A percentile compares a stretch with the other conserved stretches of the same genome.
These are phyloP conservation scores for Hypomyces rosellus DNA, from an alignment of 2,329 filamentous ascomycete genomes.

Conservation along the genomic window DNA sequence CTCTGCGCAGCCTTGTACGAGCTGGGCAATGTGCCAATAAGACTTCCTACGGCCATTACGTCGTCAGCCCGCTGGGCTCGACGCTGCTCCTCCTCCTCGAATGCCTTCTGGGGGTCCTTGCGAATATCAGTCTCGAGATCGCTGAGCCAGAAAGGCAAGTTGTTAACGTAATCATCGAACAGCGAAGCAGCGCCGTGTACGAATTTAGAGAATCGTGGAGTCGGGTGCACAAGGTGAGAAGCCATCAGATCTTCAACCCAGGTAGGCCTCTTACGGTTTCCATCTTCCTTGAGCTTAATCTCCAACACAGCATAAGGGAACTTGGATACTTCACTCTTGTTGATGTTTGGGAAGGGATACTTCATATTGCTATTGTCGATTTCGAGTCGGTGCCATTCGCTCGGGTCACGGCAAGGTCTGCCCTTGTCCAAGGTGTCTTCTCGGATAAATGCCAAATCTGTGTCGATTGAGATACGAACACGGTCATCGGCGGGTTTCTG, in stretches of 20 bases:
- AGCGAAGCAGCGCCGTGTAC: constrained; percentile 86
- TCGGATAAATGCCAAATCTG: constrained; percentile 80
- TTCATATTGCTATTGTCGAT: constrained; percentile 78
- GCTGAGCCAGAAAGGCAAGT: constrained; percentile 90
- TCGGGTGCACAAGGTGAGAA: constrained; percentile 85
- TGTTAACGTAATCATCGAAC: constrained; percentile 95
- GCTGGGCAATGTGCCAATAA: constrained; percentile 57
- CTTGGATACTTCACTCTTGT: constrained; percentile 82
- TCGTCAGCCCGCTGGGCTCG: constrained; percentile 77
- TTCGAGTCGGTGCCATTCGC: constrained; percentile 85
- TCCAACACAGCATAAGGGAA: constrained; percentile 91
- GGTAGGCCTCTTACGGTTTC: constrained; percentile 60
- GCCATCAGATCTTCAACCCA: constrained; percentile 92
- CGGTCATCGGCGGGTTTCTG: constrained; percentile 91
- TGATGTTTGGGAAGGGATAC: constrained; percentile 81
- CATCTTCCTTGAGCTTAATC: constrained; percentile 74
- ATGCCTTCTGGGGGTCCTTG: constrained; percentile 83
- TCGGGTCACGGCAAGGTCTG: constrained; percentile 81
- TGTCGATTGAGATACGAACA: constrained; percentile 88
- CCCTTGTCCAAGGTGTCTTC: constrained; percentile 70
- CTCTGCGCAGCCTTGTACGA: constrained; percentile 55
- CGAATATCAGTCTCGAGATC: constrained; percentile 91
- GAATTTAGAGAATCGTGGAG: constrained; percentile 92
- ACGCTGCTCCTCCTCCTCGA: constrained; percentile 83
- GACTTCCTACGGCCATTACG: constrained; percentile 81